Evolutionary conservation across 495 filamentous ascomycete species (phyloP).

Genomic region (Mycothermus thermophilus): DNA sequence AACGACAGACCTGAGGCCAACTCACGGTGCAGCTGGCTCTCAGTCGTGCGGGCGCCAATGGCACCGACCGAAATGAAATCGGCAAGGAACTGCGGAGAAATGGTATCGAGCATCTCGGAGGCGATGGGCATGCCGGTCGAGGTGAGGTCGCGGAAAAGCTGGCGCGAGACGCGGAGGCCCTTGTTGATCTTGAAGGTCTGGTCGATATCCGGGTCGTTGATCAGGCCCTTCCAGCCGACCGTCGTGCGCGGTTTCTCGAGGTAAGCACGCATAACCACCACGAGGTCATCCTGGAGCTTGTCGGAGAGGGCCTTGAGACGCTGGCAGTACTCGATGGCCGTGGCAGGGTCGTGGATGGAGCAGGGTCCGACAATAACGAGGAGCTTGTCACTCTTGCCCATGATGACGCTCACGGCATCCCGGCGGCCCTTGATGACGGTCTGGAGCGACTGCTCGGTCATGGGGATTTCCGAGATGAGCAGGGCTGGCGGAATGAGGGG

Average conservation of each 20-base stretch:
- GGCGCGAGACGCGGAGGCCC: constrained; percentile 72
- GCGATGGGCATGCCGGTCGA: constrained; percentile 81
- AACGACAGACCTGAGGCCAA: constrained; percentile 93
- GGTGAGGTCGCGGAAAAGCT: constrained; percentile 86
- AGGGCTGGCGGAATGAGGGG: constrained; percentile 82
- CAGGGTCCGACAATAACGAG: constrained; percentile 92
- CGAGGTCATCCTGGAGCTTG: constrained; percentile 68
- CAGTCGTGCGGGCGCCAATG: constrained; percentile 93
- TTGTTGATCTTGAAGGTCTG: constrained; percentile 99
- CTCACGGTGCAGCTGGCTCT: constrained; percentile 90
- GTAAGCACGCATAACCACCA: constrained; percentile 95
- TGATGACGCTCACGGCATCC: constrained; percentile 73
- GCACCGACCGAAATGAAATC: constrained; percentile 92
- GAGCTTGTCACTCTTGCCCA: constrained; percentile 65
- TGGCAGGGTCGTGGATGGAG: constrained; percentile 88
- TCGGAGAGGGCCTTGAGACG: constrained; percentile 60
- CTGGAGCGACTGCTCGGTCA: constrained; percentile 45
- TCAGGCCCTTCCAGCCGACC: constrained; percentile 96
- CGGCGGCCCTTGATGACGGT: constrained; percentile 72
- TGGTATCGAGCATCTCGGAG: constrained; percentile 95
- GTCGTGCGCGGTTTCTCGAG: constrained; percentile 99
- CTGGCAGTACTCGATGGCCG: constrained; percentile 73
- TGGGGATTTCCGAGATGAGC: constrained; percentile 78
- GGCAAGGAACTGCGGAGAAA: constrained; percentile 87
- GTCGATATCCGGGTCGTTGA: constrained; percentile 98